Evolutionary conservation across 2,329 filamentous ascomycete genomes (phyloP).

Genomic region (Neodidymelliopsis sp.): DNA sequence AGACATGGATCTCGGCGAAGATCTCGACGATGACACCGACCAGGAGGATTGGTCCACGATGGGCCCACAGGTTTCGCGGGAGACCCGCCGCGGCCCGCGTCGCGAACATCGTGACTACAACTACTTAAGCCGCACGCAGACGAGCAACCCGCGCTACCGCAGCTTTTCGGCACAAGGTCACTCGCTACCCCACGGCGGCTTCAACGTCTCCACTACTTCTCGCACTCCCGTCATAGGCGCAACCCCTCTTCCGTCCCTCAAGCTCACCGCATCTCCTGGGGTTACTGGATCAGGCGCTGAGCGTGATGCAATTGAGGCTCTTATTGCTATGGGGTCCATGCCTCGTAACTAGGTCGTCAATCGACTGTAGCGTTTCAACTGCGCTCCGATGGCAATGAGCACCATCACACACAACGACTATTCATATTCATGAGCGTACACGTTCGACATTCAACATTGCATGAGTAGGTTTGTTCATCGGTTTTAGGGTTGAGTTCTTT

Average conservation of each 20-base stretch:
- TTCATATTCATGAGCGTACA: neutral
- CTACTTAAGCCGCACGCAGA: slow-evolving; percentile 47
- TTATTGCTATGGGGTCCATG: slow-evolving; percentile 79
- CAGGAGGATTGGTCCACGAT: slow-evolving; percentile 96
- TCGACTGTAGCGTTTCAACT: neutral
- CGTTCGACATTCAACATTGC: slow-evolving; percentile 16
- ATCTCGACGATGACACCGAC: slow-evolving; percentile 83
- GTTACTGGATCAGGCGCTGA: slow-evolving; percentile 60
- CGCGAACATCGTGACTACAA: slow-evolving; percentile 50
- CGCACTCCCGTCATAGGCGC: slow-evolving; percentile 37
- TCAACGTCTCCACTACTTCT: slow-evolving; percentile 5
- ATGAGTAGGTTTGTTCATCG: slow-evolving; percentile 9
- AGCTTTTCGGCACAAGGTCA: slow-evolving; percentile 39
- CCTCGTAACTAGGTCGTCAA: slow-evolving; percentile 36
- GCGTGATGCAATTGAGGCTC: slow-evolving; percentile 81
- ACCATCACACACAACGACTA: slow-evolving; percentile 4
- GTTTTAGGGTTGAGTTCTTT: slow-evolving; percentile 3
- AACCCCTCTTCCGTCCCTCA: slow-evolving; percentile 18
- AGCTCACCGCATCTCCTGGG: slow-evolving; percentile 37
- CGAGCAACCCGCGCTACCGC: slow-evolving; percentile 38
- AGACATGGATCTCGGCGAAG: slow-evolving; percentile 72
- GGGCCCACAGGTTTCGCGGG: slow-evolving; percentile 66
- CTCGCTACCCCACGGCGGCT: slow-evolving; percentile 35
- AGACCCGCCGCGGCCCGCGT: slow-evolving; percentile 46
- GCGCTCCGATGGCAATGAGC: neutral